A percentile compares a stretch with the other conserved stretches of the same genome.
These are phyloP conservation scores for Nakaseomyces kungkrabaensis DNA, from an alignment of 1,139 yeast species.

Conservation along the genomic window DNA sequence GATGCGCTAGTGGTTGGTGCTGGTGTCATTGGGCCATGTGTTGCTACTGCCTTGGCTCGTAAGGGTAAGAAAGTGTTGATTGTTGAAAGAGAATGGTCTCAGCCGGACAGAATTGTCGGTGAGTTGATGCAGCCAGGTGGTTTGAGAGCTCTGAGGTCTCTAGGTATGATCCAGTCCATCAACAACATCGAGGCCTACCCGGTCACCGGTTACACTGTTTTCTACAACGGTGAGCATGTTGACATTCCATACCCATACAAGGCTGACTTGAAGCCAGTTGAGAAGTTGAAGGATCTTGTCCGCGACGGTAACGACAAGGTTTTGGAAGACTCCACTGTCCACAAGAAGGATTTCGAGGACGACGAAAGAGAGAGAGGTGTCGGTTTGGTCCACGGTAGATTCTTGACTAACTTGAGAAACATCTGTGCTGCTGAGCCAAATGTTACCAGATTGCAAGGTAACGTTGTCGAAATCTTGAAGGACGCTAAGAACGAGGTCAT, in stretches of 20 bases:
- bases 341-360: slow-evolving; percentile 46
- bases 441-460: slow-evolving; percentile 73
- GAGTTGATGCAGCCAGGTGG: slow-evolving; percentile 97
- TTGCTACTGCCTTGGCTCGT: slow-evolving; percentile 83
- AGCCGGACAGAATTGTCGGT: slow-evolving; percentile 94
- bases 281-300: slow-evolving; percentile 47
- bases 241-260: slow-evolving; percentile 65
- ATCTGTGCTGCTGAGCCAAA: slow-evolving; percentile 60
- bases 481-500: slow-evolving; percentile 45
- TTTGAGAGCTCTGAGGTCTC: slow-evolving; percentile 61
- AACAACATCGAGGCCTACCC: slow-evolving; percentile 74
- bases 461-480: slow-evolving; percentile 55
- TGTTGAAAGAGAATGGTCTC: slow-evolving; percentile 79
- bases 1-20: slow-evolving; percentile 62
- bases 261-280: slow-evolving; percentile 36
- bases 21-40: slow-evolving; percentile 90
- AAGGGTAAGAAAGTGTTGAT: slow-evolving; percentile 68
- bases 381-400: slow-evolving; percentile 87
- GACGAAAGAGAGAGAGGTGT: slow-evolving; percentile 63
- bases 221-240: slow-evolving; percentile 49
- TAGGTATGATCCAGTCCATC: slow-evolving; percentile 74
- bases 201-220: slow-evolving; percentile 72
- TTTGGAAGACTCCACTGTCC: slow-evolving; percentile 41
- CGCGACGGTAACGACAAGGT: slow-evolving; percentile 45
- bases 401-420: slow-evolving; percentile 64